Evolutionary conservation across 441 rosid genomes (phyloP).

Genomic region (Populus hybrid): DNA sequence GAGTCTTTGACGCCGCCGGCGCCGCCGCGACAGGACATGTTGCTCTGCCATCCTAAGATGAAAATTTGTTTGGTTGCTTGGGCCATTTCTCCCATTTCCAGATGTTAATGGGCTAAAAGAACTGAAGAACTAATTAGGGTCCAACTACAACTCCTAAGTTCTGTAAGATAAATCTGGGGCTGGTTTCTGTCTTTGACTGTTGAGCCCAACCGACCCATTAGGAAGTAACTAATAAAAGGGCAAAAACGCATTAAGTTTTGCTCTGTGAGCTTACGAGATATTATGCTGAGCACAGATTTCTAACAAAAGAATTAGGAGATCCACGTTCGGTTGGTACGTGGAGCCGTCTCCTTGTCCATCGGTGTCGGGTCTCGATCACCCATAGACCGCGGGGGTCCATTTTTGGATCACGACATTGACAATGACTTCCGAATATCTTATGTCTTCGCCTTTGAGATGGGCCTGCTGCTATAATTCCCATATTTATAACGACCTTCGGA

Average conservation of each 20-base stretch:
- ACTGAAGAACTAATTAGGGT: neutral
- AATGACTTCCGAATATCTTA: neutral
- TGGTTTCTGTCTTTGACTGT: neutral
- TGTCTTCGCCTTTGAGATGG: neutral
- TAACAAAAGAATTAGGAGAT: too few relatives aligned
- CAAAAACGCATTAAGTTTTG: too few relatives aligned
- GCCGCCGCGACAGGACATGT: slow-evolving; percentile 90
- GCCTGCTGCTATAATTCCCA: neutral
- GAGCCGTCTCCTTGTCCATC: neutral
- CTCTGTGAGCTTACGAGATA: too few relatives aligned
- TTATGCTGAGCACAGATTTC: neutral
- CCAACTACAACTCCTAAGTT: neutral
- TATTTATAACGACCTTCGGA: neutral
- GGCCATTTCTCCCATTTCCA: slow-evolving; percentile 9
- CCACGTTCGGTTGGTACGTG: neutral
- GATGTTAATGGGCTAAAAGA: neutral
- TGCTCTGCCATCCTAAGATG: slow-evolving; percentile 89
- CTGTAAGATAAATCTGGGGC: neutral
- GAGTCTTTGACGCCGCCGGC: slow-evolving; percentile 32
- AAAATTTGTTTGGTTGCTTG: slow-evolving; percentile 45
- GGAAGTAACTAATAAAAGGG: neutral
- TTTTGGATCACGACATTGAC: neutral
- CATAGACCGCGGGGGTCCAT: neutral
- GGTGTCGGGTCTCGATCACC: neutral
- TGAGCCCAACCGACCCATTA: neutral